Conservation (phyloP, 768 basidiomycete species). For the Xanthoconium purpureum region DNA sequence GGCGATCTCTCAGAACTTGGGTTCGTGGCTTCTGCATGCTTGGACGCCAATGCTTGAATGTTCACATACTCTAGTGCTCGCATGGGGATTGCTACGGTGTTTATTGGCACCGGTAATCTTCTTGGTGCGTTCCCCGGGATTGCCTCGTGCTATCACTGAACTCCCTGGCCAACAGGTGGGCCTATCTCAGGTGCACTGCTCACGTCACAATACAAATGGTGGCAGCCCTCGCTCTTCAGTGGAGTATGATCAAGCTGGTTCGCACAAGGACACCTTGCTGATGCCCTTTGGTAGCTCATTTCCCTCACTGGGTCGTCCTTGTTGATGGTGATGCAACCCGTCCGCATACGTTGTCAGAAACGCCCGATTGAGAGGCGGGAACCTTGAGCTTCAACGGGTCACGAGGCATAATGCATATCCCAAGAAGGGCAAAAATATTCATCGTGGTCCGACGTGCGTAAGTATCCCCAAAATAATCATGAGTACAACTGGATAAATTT, state of each 20-base stretch:
- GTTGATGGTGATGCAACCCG: conserved; percentile 3
- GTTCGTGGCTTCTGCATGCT: conserved; percentile 11
- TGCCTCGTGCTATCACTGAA: no score
- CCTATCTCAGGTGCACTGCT: conserved; percentile 57
- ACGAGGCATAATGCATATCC: no score
- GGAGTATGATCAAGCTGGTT: conserved; percentile 29
- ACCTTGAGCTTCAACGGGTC: background rate
- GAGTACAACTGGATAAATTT: no score
- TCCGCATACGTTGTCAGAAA: background rate
- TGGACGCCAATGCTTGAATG: background rate
- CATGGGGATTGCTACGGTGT: conserved; percentile 19
- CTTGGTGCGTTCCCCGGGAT: conserved; percentile 20
- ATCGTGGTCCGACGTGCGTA: no score
- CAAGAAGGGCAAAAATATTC: no score
- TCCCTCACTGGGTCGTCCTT: background rate
- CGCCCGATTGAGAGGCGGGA: background rate
- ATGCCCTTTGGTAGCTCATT: conserved; percentile 4
- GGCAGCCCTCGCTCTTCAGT: conserved; percentile 50
- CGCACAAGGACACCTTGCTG: background rate
- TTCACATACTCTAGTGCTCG: conserved; percentile 20
- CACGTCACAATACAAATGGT: conserved; percentile 51
- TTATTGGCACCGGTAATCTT: conserved; percentile 17
- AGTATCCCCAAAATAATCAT: no score
- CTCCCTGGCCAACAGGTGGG: conserved; percentile 32
- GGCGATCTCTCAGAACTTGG: conserved; percentile 51